Percentiles rank a stretch among this genome's conserved stretches.
Conservation (phyloP, 805 yeast species). For the Pichia californica region DNA sequence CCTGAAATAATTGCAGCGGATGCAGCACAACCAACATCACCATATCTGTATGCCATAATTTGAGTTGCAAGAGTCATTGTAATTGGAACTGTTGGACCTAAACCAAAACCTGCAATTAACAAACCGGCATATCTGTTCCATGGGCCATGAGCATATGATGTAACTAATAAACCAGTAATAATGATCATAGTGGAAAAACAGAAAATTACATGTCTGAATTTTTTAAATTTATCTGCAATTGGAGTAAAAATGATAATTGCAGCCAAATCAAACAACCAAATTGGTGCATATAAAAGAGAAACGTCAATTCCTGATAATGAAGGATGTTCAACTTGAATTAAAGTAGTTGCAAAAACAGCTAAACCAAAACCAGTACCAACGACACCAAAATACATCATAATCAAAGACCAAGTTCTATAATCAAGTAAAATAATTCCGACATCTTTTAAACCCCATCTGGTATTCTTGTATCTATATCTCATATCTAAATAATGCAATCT, state of each 20-base stretch:
- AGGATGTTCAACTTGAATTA: slow-evolving; percentile 61
- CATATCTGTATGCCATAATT: slow-evolving; percentile 62
- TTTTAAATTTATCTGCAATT: slow-evolving; percentile 63
- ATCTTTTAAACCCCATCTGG: slow-evolving; percentile 56
- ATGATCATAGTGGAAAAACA: slow-evolving; percentile 57
- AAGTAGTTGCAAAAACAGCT: slow-evolving; percentile 78
- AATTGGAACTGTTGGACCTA: slow-evolving; percentile 88
- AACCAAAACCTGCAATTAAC: slow-evolving; percentile 75
- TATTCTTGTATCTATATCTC: slow-evolving; percentile 40
- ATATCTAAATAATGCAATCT: slow-evolving; percentile 56
- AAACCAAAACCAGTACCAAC: slow-evolving; percentile 89
- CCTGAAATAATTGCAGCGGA: slow-evolving; percentile 81
- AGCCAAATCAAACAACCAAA: slow-evolving; percentile 79
- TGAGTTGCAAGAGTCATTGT: slow-evolving; percentile 80
- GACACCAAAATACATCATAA: slow-evolving; percentile 87
- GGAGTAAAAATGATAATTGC: slow-evolving; percentile 75
- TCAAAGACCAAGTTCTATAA: slow-evolving; percentile 68
- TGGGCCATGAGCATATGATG: slow-evolving; percentile 64
- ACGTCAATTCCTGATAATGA: slow-evolving; percentile 56
- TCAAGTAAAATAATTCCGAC: slow-evolving; percentile 51
- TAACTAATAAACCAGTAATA: slow-evolving; percentile 66
- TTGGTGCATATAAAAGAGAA: slow-evolving; percentile 78
- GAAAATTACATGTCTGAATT: slow-evolving; percentile 56
- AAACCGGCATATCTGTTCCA: slow-evolving; percentile 82
- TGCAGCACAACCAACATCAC: slow-evolving; percentile 81